Percentiles rank a stretch among this genome's conserved stretches.
phyloP scores from a whole-genome alignment of 75 land plant genomes.

The Cryptomeria japonica region DNA sequence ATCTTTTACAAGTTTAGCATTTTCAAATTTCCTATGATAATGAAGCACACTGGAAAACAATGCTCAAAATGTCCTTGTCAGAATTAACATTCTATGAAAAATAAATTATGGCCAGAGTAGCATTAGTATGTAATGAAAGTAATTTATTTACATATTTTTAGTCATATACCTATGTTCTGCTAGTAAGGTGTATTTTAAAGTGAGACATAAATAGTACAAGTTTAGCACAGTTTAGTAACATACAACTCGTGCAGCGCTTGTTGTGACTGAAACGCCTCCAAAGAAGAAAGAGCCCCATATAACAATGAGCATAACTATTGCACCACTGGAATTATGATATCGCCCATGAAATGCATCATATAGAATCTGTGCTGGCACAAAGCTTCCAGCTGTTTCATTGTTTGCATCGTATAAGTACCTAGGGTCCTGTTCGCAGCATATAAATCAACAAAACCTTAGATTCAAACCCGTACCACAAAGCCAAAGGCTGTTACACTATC shows the following conservation, averaged over 20 bases:
- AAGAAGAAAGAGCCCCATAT: conserved; percentile 91
- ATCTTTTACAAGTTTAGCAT: no score
- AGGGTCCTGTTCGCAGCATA: conserved; percentile 38
- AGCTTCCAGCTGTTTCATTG: conserved; percentile 83
- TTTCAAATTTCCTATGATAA: no score
- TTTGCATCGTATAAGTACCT: conserved; percentile 59
- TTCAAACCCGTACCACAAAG: not conserved
- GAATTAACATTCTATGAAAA: no score
- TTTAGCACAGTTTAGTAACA: no score
- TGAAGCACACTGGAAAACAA: no score
- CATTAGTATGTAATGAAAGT: no score
- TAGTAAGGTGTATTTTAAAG: no score
- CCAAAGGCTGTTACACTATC: not conserved
- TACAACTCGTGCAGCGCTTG: conserved; percentile 92
- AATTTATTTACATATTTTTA: no score
- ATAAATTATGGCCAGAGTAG: no score
- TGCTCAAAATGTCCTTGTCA: no score
- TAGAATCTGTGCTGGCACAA: conserved; percentile 84
- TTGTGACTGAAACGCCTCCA: conserved; percentile 85
- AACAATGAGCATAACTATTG: conserved; percentile 60
- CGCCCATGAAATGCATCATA: conserved; percentile 94
- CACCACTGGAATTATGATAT: conserved; percentile 64
- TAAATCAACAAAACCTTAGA: conserved; percentile 8
- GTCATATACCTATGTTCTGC: no score
- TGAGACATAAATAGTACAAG: no score